Percentiles rank a stretch among this genome's conserved stretches.
Conservation (phyloP, 108 stramenopile species). For the Cyclotella cryptica region DNA sequence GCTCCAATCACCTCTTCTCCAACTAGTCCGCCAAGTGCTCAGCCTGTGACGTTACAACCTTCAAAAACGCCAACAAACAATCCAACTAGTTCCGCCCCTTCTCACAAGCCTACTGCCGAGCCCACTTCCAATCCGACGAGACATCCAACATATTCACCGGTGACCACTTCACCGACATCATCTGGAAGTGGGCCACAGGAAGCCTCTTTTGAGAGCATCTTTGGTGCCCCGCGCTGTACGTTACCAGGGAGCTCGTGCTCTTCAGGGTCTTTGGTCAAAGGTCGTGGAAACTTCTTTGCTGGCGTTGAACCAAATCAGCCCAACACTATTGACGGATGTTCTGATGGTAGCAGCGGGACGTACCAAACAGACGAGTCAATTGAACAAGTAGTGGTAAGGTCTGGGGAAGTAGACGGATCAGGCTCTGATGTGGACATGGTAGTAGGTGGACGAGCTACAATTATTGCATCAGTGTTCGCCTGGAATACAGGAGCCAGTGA, state of each 20-base stretch:
- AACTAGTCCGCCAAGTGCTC: background rate
- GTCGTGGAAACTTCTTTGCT: background rate
- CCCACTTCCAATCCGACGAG: background rate
- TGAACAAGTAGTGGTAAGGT: conserved; percentile 31
- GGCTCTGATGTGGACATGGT: background rate
- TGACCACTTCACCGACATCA: background rate
- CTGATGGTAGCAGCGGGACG: conserved; percentile 21
- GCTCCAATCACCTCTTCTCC: background rate
- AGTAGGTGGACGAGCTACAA: background rate
- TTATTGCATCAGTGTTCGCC: conserved; percentile 16
- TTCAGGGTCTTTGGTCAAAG: conserved; percentile 16
- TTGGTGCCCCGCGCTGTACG: conserved; percentile 13
- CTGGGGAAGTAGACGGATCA: conserved; percentile 10
- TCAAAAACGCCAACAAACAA: background rate
- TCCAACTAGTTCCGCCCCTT: background rate
- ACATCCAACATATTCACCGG: background rate
- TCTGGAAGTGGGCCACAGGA: conserved; percentile 1
- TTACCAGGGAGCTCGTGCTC: conserved; percentile 10
- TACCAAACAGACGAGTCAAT: conserved; percentile 34
- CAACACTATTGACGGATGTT: conserved; percentile 38
- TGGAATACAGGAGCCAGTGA: conserved; percentile 18
- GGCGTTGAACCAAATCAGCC: conserved; percentile 19
- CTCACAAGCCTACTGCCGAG: background rate
- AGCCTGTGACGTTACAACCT: background rate
- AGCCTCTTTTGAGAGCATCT: conserved; percentile 5